Base-by-base conservation (phyloP, 2,329 filamentous ascomycete genomes). In the Cordyceps cicadae region DNA sequence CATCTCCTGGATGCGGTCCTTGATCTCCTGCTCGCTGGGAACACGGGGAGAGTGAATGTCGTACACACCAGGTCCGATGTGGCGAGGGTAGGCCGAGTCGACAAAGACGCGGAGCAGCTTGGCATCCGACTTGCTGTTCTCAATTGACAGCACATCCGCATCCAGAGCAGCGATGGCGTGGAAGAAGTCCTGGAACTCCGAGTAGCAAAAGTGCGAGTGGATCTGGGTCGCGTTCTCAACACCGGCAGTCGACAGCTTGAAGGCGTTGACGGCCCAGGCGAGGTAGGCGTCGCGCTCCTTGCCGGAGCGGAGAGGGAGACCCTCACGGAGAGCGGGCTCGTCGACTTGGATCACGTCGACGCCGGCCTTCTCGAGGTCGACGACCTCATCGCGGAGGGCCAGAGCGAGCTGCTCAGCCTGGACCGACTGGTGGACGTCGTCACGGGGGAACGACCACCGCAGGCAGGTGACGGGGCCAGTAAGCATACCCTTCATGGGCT, bases 141-240 rank as follows among this genome's bases (percentile, higher is more conserved):
- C 94, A 70, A 99, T 99, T 74, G 90, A 96, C 72, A 99, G 87
- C 66, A 99, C 94, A 79, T 99, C 94, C 65, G 94, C 93, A 75
- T 99, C 94, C 66, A 99, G 88, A 64, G 94, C 93, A 67, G 94
- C 91, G 70, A 99, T 99, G 80, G 94, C 94, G 81, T 97, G 91
- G 92, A 99, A 99, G 86, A 99, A 99, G 84, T 99, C 94, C 82
- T 99, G 94, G 90, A 99, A 99, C 85, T 99, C 94, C 58, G 94
- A 97, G 88, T 99, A 99, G 80, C 94, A 99, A 90, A 99, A 99
- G 85, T 99, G 94, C 66, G 92, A 97, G 88, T 99, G 94, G 77
- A 99, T 97, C 85, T 99, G 94, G 68, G 94, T 99, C 62, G 88
- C 90, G 78, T 99, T 91, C 80, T 92, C 81, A 64, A 99, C 93